phyloP scores from a whole-genome alignment of 768 basidiomycete species.

The Dentipellis fragilis region DNA sequence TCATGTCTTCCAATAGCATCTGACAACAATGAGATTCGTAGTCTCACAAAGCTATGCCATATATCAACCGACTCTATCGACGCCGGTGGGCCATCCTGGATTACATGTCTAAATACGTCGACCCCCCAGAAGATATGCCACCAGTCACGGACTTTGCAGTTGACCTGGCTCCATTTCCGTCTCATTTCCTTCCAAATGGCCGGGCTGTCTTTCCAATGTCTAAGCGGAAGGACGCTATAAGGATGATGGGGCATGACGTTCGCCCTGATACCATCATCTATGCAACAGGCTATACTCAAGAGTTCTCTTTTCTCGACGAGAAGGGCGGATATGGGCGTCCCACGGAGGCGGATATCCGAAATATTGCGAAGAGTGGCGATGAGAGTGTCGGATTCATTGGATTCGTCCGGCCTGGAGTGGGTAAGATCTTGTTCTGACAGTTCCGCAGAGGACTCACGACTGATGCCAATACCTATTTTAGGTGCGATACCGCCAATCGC shows the following conservation, averaged over 20 bases:
- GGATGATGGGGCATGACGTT: constrained; percentile 30
- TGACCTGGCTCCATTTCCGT: constrained; percentile 50
- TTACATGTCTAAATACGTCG: constrained; percentile 43
- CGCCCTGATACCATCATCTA: constrained; percentile 39
- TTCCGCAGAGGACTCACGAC: not conserved
- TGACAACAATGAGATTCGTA: constrained; percentile 11
- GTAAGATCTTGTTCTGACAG: constrained; percentile 19
- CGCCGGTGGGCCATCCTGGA: constrained; percentile 33
- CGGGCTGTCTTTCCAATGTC: constrained; percentile 34
- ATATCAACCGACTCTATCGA: constrained; percentile 47
- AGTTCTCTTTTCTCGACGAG: constrained; percentile 31
- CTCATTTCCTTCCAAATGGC: constrained; percentile 30
- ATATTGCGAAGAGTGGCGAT: constrained; percentile 33
- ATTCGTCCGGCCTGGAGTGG: constrained; percentile 48
- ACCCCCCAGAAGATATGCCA: constrained; percentile 40
- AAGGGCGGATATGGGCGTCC: constrained; percentile 30
- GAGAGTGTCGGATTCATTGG: constrained; percentile 44
- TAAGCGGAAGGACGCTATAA: constrained; percentile 31
- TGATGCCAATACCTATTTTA: constrained; percentile 15
- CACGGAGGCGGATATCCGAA: constrained; percentile 32
- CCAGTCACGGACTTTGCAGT: constrained; percentile 34
- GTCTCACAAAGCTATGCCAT: constrained; percentile 50
- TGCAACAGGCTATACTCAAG: constrained; percentile 39
- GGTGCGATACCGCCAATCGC: constrained; percentile 51
- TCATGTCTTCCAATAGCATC: not conserved